Evolutionary conservation across 345 rosid species (phyloP).

Genomic region (Citrus inodora): DNA sequence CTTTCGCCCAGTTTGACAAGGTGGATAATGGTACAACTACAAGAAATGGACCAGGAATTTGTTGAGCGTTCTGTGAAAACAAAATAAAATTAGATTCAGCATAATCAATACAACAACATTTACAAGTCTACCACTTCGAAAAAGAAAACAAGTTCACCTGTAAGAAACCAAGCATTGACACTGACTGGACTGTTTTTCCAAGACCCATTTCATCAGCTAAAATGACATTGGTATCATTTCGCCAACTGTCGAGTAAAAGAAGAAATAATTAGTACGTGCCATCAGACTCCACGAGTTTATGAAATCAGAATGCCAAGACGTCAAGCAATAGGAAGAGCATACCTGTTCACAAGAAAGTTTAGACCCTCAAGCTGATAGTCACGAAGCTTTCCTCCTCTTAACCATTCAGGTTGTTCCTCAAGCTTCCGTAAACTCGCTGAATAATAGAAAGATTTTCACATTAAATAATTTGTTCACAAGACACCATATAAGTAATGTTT

Average conservation of each 20-base stretch:
- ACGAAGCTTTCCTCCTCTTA: slow-evolving; percentile 92
- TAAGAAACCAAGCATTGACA: slow-evolving; percentile 97
- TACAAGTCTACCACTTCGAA: slow-evolving; percentile 1
- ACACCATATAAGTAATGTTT: too few relatives aligned
- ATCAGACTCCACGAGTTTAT: neutral
- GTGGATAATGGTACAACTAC: slow-evolving; percentile 98
- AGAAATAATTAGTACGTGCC: slow-evolving; percentile 7
- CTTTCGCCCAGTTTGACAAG: slow-evolving; percentile 98
- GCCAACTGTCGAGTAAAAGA: slow-evolving; percentile 64
- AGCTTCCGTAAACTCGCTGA: slow-evolving; percentile 91
- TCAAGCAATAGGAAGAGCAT: slow-evolving; percentile 21
- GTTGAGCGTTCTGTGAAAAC: slow-evolving; percentile 73
- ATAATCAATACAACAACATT: neutral
- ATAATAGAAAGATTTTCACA: slow-evolving; percentile 9
- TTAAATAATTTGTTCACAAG: neutral
- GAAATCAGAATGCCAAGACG: slow-evolving; percentile 6
- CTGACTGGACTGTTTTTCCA: slow-evolving; percentile 99
- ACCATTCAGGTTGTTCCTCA: slow-evolving; percentile 98
- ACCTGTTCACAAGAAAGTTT: slow-evolving; percentile 98
- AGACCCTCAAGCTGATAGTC: slow-evolving; percentile 98
- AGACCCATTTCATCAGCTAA: slow-evolving; percentile 99
- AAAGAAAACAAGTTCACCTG: slow-evolving; percentile 53
- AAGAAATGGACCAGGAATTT: slow-evolving; percentile 97
- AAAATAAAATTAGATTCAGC: slow-evolving; percentile 1
- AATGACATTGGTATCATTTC: slow-evolving; percentile 99